These are phyloP conservation scores for Stromatinia cepivora DNA, from an alignment of 2,329 filamentous ascomycete genomes.

Conservation along the genomic window DNA sequence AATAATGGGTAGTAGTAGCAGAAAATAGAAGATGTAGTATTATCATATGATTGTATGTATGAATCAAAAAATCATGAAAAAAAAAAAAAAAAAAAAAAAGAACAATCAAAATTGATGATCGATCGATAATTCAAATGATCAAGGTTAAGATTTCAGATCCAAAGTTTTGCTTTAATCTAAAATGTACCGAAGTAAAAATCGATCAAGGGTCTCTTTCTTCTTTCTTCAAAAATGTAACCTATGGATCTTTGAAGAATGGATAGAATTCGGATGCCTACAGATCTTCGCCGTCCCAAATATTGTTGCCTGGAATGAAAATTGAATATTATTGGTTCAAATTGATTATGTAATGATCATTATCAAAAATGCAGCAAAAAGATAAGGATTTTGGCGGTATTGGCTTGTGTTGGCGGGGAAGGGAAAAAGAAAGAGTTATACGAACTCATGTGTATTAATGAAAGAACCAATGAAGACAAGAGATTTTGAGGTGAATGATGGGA, in stretches of 20 bases:
- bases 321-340: not conserved
- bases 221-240: not conserved
- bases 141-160: no score
- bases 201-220: no score
- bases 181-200: no score
- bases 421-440: not conserved
- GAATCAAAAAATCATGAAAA: not conserved
- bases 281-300: conserved; percentile 27
- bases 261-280: conserved; percentile 27
- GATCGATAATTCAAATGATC: not conserved
- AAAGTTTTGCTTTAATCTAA: no score
- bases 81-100: not conserved
- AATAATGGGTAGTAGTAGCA: no score
- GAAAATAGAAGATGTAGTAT: not conserved
- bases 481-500: not conserved
- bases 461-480: not conserved
- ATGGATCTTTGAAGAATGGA: not conserved
- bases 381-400: not conserved
- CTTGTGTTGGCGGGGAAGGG: not conserved
- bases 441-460: not conserved
- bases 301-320: conserved; percentile 30
- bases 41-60: not conserved
- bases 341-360: not conserved
- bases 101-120: not conserved
- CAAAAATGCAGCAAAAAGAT: not conserved